Conservation (phyloP, 352 stramenopile genomes). For the Pythium rhizo-oryzae region DNA sequence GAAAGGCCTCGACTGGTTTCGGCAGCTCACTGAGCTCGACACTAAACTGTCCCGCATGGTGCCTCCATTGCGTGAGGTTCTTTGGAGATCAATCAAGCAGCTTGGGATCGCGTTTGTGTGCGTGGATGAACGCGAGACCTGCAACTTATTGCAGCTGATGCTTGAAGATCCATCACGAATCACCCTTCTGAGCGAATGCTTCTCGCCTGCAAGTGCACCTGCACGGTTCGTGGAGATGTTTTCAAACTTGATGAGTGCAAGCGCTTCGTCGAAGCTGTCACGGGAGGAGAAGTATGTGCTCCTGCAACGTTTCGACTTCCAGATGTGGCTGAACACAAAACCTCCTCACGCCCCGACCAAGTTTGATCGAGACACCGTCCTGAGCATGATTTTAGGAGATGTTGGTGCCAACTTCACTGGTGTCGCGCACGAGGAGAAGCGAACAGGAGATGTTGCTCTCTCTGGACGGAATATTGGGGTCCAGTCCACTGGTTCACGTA, state of each 20-base stretch:
- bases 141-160: slow-evolving; percentile 81
- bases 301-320: slow-evolving; percentile 78
- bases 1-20: slow-evolving; percentile 86
- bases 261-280: slow-evolving; percentile 63
- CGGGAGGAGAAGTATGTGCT: slow-evolving; percentile 74
- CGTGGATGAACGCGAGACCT: slow-evolving; percentile 82
- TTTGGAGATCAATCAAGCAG: slow-evolving; percentile 85
- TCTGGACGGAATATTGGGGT: neutral
- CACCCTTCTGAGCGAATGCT: slow-evolving; percentile 80
- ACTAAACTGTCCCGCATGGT: slow-evolving; percentile 83
- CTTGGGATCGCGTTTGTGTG: slow-evolving; percentile 80
- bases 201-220: slow-evolving; percentile 71
- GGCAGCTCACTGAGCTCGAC: slow-evolving; percentile 73
- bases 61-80: slow-evolving; percentile 76
- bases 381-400: slow-evolving; percentile 79
- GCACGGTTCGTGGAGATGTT: slow-evolving; percentile 88
- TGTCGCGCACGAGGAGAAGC: neutral
- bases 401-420: slow-evolving; percentile 41
- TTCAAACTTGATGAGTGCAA: slow-evolving; percentile 82
- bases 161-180: slow-evolving; percentile 83
- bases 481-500: slow-evolving; percentile 2
- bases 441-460: neutral
- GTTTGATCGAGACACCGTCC: slow-evolving; percentile 81
- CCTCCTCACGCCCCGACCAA: slow-evolving; percentile 51
- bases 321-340: slow-evolving; percentile 68